Evolutionary conservation across 2,329 filamentous ascomycete genomes (phyloP).

Genomic region (Camptophora hylomeconis): DNA sequence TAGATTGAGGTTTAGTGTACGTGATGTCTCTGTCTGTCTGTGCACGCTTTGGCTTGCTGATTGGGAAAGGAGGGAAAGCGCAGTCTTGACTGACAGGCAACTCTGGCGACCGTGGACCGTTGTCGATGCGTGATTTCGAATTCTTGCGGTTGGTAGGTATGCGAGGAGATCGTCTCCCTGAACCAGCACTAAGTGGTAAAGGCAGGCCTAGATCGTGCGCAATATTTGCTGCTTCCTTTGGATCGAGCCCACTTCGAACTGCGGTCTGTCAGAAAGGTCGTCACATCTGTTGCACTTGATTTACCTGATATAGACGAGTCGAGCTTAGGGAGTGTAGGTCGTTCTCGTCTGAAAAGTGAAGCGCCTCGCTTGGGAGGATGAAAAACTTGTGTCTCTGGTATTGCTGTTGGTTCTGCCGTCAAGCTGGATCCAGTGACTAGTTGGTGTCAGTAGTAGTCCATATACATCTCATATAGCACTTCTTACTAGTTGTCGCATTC

Average conservation of each 20-base stretch:
- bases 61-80: slow-evolving; percentile 42
- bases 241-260: no score
- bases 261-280: no score
- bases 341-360: slow-evolving; percentile 4
- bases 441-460: no score
- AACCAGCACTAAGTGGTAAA: slow-evolving; percentile 49
- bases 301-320: slow-evolving; percentile 10
- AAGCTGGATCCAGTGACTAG: no score
- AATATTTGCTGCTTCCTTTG: no score
- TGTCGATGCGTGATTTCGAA: slow-evolving; percentile 26
- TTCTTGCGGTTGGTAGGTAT: slow-evolving; percentile 25
- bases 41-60: slow-evolving; percentile 22
- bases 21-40: slow-evolving; percentile 9
- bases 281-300: no score
- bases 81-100: slow-evolving; percentile 36
- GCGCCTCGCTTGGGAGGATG: no score
- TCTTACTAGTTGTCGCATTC: slow-evolving; percentile 14
- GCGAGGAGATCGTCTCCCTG: slow-evolving; percentile 31
- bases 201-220: no score
- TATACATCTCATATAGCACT: no score
- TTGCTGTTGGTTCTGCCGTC: no score
- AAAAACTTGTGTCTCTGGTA: no score
- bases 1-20: no score
- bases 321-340: slow-evolving; percentile 12
- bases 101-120: slow-evolving; percentile 33